Evolutionary conservation across 495 filamentous ascomycete genomes (phyloP), one percentile per base, ranked within the genome.

Genomic region (Hyaloscypha bicolor): DNA sequence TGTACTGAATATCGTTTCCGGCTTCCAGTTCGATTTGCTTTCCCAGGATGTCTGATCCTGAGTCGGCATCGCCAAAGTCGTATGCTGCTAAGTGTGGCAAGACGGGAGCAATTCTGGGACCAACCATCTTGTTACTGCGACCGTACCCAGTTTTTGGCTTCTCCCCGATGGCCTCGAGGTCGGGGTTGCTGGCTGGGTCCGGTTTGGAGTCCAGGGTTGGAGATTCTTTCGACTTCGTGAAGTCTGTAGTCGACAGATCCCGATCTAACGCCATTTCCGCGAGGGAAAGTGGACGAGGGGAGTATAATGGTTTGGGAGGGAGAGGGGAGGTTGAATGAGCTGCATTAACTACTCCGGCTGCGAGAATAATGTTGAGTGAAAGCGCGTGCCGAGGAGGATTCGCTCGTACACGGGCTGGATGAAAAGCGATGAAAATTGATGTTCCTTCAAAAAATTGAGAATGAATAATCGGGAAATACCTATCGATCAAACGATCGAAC

Each of bases 1-100:
- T 83, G 74, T 96, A 96, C 77, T 94, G 88, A 80, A 96, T 94
- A 21, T 88, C 85, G 78, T 89, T 88, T 45, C 83, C 86, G n/a
- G 88, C 84, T 75, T 96, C 93, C 70, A 91, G 70, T 59, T 90
- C 91, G 65, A 92, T 85, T 78, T 96, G 93, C 78, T 89, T 88
- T 53, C 86, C 87, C 19, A 95, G 74, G 32, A 82, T 81, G 33
- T 81, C 78, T 35, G 69, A 77, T 45, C 79, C 76, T 3, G 77
- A 77, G 53, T 80, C 78, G 37, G 73, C 75, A 57, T 14, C 32
- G 9, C 62, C 64, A 25, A 68, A 62, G 37, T 70, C 71, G 22
- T 68, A 70, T 35, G 21, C 63, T 16, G 19, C 45, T 60, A 76
- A 63, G 67, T 73, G 72, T 14, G 76, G 65, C 25, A 80, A 73